Percentiles rank a stretch among this genome's conserved stretches.
These are phyloP conservation scores for Botrytis tulipae DNA, from an alignment of 2,329 filamentous ascomycete species.

Conservation along the genomic window DNA sequence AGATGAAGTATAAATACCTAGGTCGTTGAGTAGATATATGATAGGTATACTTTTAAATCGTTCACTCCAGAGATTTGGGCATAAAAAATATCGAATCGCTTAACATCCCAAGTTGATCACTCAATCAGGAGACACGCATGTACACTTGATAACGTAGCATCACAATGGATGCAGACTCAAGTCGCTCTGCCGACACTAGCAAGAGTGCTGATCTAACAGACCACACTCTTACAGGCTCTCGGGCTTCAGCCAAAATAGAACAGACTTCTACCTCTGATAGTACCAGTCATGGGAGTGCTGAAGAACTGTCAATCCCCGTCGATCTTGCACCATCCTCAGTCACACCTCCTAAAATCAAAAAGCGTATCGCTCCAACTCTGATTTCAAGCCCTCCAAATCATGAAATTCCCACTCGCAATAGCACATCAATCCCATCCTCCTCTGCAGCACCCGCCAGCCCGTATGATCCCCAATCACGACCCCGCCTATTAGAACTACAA, in stretches of 20 bases:
- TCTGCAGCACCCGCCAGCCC: neutral
- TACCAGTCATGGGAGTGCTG: neutral
- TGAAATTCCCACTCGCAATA: neutral
- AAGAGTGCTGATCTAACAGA: neutral
- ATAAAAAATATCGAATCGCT: no score
- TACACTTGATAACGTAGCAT: neutral
- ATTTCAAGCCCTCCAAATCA: neutral
- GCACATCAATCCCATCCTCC: neutral
- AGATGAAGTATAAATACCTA: neutral
- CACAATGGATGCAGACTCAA: neutral
- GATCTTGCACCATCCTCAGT: neutral
- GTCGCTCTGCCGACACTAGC: no score
- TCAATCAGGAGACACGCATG: neutral
- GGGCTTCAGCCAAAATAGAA: neutral
- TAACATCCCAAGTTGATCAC: neutral
- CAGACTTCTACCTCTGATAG: neutral
- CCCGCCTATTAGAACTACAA: neutral
- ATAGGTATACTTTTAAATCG: neutral
- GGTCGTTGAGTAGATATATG: neutral
- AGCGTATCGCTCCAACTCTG: neutral
- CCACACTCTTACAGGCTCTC: neutral
- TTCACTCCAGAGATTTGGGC: neutral
- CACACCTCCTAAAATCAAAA: neutral
- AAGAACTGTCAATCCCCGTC: neutral
- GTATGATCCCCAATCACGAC: neutral